Base-by-base conservation (phyloP, 176 grass and related monocot genomes). In the Rhynchospora pubera region DNA sequence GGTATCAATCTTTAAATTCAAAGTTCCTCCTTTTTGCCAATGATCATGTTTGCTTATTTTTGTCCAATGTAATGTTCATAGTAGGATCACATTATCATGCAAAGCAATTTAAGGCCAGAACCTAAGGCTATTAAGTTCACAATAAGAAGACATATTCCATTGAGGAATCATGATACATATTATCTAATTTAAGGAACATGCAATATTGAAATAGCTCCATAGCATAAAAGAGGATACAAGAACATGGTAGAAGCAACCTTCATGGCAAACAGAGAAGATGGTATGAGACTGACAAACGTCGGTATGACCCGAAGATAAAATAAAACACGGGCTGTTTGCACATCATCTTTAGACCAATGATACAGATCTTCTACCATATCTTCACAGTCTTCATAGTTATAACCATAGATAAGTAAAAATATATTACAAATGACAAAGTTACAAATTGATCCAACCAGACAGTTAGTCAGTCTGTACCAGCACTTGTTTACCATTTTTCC, bases 261-360 rank as follows among this genome's bases (percentile, higher is more conserved):
- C 59, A 93, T 79, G 26, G 21, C 81, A 85, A 98, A 87, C 39
- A 87, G 62, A 50, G 85, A 76, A 76, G 75, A n/a, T 65, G 92
- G 90, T 57, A 94, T 74, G 23, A 91, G 83, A 70, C 84, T 42
- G 68, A 94, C 79, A 86, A 90, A 93, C 77, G 95, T 89, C 79
- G 95, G 92, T 81, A 98, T 50, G 59, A 98, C 95, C 14, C 92
- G 89, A 70, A 98, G 79, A 53, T 94, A 98, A 93, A 98, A 98
- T 24, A 94, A 79, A 18, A 98, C 75, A 47, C 95, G 90, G 58
- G 92, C 87, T 79, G 92, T 94, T 87, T 94, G 92, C 51, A 98
- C 90, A 78, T 93, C 90, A 93, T 98, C 95, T 58, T 67, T 85
- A 55, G 86, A 79, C 91, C 90, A 94, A 67, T 22, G 47, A 89